Conservation (phyloP, 345 rosid genomes). For the Anacardium occidentale region DNA sequence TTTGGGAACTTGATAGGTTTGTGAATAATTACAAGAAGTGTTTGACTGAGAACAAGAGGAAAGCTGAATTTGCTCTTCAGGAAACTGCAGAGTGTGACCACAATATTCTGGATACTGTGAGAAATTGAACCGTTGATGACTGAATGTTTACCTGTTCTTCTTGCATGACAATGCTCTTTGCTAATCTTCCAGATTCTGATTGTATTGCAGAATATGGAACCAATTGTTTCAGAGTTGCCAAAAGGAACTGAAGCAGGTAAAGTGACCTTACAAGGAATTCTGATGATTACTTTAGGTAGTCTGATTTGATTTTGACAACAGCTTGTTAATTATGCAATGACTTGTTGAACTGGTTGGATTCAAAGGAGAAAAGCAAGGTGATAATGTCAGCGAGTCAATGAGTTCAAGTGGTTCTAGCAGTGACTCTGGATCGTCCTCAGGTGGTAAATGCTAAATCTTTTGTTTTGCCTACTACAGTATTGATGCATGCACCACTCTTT, state of each 20-base stretch:
- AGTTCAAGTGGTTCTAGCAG: slow-evolving; percentile 49
- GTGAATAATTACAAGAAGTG: slow-evolving; percentile 48
- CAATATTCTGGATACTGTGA: slow-evolving; percentile 43
- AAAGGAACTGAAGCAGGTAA: slow-evolving; percentile 40
- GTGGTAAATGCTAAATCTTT: slow-evolving; percentile 33
- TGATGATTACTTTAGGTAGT: background rate
- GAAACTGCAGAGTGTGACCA: slow-evolving; percentile 39
- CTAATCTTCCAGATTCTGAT: slow-evolving; percentile 4
- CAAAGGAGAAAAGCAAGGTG: slow-evolving; percentile 34
- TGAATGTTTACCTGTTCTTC: slow-evolving; percentile 5
- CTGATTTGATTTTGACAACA: background rate
- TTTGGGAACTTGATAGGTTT: slow-evolving; percentile 82
- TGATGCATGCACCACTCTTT: background rate
- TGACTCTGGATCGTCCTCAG: slow-evolving; percentile 50
- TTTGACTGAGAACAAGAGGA: slow-evolving; percentile 41
- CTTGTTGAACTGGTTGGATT: slow-evolving; percentile 12
- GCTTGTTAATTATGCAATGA: slow-evolving; percentile 1
- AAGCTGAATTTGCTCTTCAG: slow-evolving; percentile 38
- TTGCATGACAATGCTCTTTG: background rate
- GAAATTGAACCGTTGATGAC: slow-evolving; percentile 21
- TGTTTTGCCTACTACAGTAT: background rate
- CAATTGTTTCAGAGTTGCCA: slow-evolving; percentile 22
- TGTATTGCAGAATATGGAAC: slow-evolving; percentile 34
- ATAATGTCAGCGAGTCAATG: slow-evolving; percentile 35
- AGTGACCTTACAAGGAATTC: slow-evolving; percentile 7